These are phyloP conservation scores for Botrytis sinoallii DNA, from an alignment of 2,329 filamentous ascomycete species.

Conservation along the genomic window DNA sequence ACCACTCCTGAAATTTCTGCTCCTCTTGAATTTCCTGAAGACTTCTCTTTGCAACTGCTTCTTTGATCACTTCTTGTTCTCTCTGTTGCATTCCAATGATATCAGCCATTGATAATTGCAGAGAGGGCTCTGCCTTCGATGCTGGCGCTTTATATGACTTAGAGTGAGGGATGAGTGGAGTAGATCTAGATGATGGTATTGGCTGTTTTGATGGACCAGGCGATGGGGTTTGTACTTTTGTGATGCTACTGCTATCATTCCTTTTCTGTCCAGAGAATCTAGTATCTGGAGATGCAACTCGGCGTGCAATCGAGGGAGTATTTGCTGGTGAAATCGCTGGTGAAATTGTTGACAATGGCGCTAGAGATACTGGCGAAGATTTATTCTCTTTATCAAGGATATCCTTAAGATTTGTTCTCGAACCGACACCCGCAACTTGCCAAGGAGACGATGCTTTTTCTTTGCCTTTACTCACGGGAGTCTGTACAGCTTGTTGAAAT, in stretches of 20 bases:
- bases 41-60: slow-evolving; percentile 82
- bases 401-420: slow-evolving; percentile 52
- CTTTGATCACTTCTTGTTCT: slow-evolving; percentile 78
- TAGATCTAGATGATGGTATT: slow-evolving; percentile 31
- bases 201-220: slow-evolving; percentile 21
- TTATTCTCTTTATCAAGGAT: slow-evolving; percentile 41
- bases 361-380: slow-evolving; percentile 31
- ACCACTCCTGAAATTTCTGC: slow-evolving; percentile 96
- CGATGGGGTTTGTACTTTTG: slow-evolving; percentile 22
- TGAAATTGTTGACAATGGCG: slow-evolving; percentile 27
- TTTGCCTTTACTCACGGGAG: slow-evolving; percentile 43
- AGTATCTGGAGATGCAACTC: slow-evolving; percentile 60
- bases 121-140: slow-evolving; percentile 58
- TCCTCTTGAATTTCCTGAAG: slow-evolving; percentile 95
- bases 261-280: slow-evolving; percentile 56
- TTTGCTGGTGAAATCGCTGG: slow-evolving; percentile 31
- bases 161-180: slow-evolving; percentile 54
- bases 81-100: slow-evolving; percentile 84
- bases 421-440: slow-evolving; percentile 54
- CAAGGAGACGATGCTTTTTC: slow-evolving; percentile 54
- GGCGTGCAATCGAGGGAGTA: slow-evolving; percentile 40
- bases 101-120: slow-evolving; percentile 76
- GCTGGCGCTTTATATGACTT: slow-evolving; percentile 57
- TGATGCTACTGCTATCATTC: slow-evolving; percentile 20
- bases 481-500: slow-evolving; percentile 41